Evolutionary conservation across 176 grass and related monocot species (phyloP), one percentile per base, ranked within the genome.

Genomic region (Dactylis glomerata): DNA sequence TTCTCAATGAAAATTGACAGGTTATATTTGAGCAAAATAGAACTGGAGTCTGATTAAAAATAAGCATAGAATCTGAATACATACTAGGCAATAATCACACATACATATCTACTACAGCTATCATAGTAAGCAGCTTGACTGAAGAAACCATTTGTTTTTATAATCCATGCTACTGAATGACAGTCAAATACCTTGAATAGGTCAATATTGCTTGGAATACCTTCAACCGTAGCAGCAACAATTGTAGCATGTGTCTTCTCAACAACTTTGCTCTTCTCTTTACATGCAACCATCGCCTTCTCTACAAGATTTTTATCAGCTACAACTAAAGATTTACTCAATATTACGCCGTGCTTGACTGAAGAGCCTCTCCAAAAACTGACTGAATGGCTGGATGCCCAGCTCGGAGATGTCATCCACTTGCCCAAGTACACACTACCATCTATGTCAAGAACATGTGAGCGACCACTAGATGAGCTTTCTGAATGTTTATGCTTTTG

Each of bases 171-270:
- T 75, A 76, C 50, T 57, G 34, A 51, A 74, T 81, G 59, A 81
- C 79, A 81, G 40, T 55, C 57, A 78, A 62, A 40, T 88, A 98
- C 89, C 96, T 98, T 98, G 93, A 98, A 98, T 87, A 98, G 93
- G 82, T 95, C 93, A 85, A 98, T 98, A 85, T 98, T 98, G 85
- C 93, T 93, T 87, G 96, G 96, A 88, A 98, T 98, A 80, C 96
- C 96, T 98, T 98, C 78, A 37, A 98, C 92, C 75, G 91, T 95
- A 77, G 96, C 96, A 63, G 96, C 96, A 87, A 89, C 89, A 89
- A 98, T 93, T 82, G 96, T 98, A 2, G 91, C 96, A 31, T 84
- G 87, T 83, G 91, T 98, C 83, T 83, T 93, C 78, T 98, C 91
- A 80, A 93, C 87, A 73, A 98, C 82, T 62, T 83, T 86, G 49